Conservation (phyloP, 2,329 filamentous ascomycete genomes). For the Pseudomassariella vexata region DNA sequence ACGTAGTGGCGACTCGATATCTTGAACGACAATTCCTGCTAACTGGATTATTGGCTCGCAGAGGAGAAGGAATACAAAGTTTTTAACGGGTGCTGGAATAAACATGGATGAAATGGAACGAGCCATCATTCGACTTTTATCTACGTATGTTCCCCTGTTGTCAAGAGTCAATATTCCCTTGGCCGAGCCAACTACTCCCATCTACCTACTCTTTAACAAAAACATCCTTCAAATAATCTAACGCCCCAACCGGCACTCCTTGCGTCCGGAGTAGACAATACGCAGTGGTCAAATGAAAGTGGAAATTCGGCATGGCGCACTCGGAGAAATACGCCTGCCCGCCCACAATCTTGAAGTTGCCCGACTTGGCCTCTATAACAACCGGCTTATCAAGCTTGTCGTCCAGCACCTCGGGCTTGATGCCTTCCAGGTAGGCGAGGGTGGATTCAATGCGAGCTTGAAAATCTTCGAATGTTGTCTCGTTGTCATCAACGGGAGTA, state of each 20-base stretch:
- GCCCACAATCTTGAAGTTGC: conserved; percentile 10
- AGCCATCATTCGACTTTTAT: too few relatives aligned
- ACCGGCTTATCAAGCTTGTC: conserved; percentile 34
- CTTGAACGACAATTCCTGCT: too few relatives aligned
- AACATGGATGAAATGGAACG: too few relatives aligned
- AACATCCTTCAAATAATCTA: conserved; percentile 34
- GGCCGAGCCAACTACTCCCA: too few relatives aligned
- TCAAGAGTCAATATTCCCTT: too few relatives aligned
- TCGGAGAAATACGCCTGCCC: conserved; percentile 29
- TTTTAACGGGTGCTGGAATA: too few relatives aligned
- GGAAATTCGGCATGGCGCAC: conserved; percentile 47
- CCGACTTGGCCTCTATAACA: conserved; percentile 22
- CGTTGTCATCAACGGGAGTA: conserved; percentile 14
- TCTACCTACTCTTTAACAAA: too few relatives aligned
- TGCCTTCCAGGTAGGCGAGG: conserved; percentile 36
- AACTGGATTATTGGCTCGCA: too few relatives aligned
- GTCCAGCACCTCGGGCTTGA: conserved; percentile 35
- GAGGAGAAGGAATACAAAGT: too few relatives aligned
- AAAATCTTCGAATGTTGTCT: conserved; percentile 43
- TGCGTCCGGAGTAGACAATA: conserved; percentile 46
- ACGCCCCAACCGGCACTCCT: conserved; percentile 48
- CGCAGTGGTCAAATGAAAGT: conserved; percentile 47
- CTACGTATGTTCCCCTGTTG: too few relatives aligned
- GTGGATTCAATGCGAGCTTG: conserved; percentile 39
- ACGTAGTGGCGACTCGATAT: too few relatives aligned